Evolutionary conservation across 371 early-diverging fungal species (phyloP).

Genomic region (Actinomucor elegans): DNA sequence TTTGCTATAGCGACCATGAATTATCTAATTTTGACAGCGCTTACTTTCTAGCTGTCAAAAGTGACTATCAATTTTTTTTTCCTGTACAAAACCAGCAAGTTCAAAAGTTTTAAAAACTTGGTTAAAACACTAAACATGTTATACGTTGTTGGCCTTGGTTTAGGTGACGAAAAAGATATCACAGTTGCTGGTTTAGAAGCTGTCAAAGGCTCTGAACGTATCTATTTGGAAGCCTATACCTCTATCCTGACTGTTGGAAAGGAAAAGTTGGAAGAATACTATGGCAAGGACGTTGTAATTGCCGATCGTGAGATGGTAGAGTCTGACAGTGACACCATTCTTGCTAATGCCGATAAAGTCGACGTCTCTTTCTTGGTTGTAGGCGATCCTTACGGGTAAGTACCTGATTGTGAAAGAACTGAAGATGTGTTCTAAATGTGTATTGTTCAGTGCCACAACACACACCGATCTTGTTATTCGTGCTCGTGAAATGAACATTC

Average conservation of each 20-base stretch:
- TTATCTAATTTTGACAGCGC: too few species aligned
- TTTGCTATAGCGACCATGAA: too few species aligned
- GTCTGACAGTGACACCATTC: conserved; percentile 86
- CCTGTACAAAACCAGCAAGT: too few species aligned
- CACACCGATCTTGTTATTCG: conserved; percentile 98
- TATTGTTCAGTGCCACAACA: conserved; percentile 89
- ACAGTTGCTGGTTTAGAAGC: conserved; percentile 96
- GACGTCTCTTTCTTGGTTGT: conserved; percentile 98
- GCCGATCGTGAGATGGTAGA: conserved; percentile 99
- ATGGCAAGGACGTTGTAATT: conserved; percentile 80
- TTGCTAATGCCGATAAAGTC: conserved; percentile 82
- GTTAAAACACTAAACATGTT: conserved; percentile 10
- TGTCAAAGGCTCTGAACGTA: conserved; percentile 81
- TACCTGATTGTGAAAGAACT: too few species aligned
- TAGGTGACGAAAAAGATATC: conserved; percentile 95
- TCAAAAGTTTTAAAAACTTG: too few species aligned
- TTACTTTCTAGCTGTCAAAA: too few species aligned
- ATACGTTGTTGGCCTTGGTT: conserved; percentile 67
- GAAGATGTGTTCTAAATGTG: background rate
- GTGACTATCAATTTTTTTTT: too few species aligned
- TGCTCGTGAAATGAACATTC: conserved; percentile 86
- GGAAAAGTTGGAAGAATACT: conserved; percentile 85
- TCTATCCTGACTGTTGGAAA: conserved; percentile 89
- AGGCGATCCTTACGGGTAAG: conserved; percentile 96
- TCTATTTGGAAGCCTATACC: conserved; percentile 99